Evolutionary conservation across 768 basidiomycete genomes (phyloP).

Genomic region (Hortiboletus campestris): DNA sequence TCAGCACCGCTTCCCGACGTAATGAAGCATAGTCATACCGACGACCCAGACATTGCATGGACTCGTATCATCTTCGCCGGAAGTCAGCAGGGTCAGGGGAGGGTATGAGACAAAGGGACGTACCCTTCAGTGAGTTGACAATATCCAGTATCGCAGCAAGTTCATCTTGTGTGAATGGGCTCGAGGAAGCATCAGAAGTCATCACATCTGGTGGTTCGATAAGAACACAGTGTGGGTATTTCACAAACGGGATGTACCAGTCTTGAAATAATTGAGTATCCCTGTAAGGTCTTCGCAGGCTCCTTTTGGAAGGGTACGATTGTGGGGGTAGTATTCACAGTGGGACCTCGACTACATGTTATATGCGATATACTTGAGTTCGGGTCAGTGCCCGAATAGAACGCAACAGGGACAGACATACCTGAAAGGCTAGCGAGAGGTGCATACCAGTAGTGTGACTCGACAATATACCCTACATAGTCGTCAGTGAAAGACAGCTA

Average conservation of each 20-base stretch:
- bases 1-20: background rate
- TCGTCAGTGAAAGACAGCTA: background rate
- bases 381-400: background rate
- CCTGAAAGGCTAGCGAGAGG: background rate
- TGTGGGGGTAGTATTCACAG: slow-evolving; percentile 16
- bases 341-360: slow-evolving; percentile 11
- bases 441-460: slow-evolving; percentile 15
- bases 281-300: slow-evolving; percentile 12
- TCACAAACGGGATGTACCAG: background rate
- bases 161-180: slow-evolving; percentile 13
- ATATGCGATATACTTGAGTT: background rate
- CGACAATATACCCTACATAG: slow-evolving; percentile 7
- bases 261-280: slow-evolving; percentile 16
- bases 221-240: background rate
- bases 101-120: background rate
- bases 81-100: background rate
- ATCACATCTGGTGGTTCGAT: slow-evolving; percentile 7
- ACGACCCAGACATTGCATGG: slow-evolving; percentile 11
- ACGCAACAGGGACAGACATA: background rate
- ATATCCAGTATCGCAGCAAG: slow-evolving; percentile 13
- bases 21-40: background rate
- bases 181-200: slow-evolving; percentile 17
- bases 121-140: slow-evolving; percentile 15
- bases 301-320: background rate
- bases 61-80: background rate